Conservation (phyloP, 129 eudicot genomes). For the Pittosporum tobira region DNA sequence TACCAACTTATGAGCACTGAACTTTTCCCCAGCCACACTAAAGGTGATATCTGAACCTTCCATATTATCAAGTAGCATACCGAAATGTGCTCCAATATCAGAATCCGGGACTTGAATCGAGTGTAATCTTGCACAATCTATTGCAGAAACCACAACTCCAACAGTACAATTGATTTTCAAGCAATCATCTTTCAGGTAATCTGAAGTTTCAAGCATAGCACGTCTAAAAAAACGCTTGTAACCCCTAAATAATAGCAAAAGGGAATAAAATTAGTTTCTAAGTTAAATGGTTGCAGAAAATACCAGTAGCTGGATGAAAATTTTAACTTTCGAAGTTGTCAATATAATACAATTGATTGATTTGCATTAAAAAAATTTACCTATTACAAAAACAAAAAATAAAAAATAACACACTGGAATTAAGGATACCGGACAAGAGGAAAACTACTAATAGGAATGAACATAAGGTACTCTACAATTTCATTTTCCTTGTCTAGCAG, state of each 20-base stretch:
- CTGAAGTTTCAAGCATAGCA: constrained; percentile 63
- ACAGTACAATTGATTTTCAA: constrained; percentile 81
- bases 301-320: background rate
- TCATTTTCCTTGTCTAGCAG: background rate
- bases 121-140: constrained; percentile 60
- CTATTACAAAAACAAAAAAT: no score
- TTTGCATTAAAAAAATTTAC: no score
- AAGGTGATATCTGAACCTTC: constrained; percentile 74
- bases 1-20: constrained; percentile 82
- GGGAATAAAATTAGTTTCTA: background rate
- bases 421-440: background rate
- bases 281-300: background rate
- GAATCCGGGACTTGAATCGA: constrained; percentile 71
- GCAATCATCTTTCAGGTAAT: constrained; percentile 81
- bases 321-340: no score
- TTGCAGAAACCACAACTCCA: constrained; percentile 84
- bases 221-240: constrained; percentile 83
- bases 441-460: background rate
- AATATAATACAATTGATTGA: no score
- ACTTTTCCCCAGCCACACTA: constrained; percentile 61
- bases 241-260: constrained; percentile 46
- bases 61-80: constrained; percentile 62
- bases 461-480: background rate
- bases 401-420: no score
- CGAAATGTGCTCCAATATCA: constrained; percentile 77